A percentile compares a stretch with the other conserved stretches of the same genome.
Conservation (phyloP, 192 early-diverging fungal genomes). For the Chytriomyces sp. region DNA sequence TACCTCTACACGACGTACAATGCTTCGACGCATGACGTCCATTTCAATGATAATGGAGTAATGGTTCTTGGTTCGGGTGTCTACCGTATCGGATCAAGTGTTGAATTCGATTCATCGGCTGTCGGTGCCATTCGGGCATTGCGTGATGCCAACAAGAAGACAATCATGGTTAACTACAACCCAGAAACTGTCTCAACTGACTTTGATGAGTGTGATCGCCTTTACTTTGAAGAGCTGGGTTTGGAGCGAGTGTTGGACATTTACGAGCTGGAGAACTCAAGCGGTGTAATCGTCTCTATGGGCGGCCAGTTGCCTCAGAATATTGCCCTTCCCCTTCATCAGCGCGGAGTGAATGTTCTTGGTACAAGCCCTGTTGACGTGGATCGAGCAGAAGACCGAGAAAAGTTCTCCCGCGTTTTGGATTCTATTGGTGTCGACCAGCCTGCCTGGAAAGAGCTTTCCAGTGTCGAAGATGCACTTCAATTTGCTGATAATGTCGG, state of each 20-base stretch:
- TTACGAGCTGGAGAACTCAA: slow-evolving; percentile 83
- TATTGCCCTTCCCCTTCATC: slow-evolving; percentile 85
- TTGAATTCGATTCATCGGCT: slow-evolving; percentile 97
- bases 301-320: slow-evolving; percentile 98
- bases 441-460: slow-evolving; percentile 94
- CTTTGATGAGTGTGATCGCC: slow-evolving; percentile 95
- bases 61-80: slow-evolving; percentile 98
- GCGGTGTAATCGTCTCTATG: slow-evolving; percentile 87
- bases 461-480: slow-evolving; percentile 81
- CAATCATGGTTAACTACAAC: slow-evolving; percentile 99
- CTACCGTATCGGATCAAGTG: slow-evolving; percentile 94
- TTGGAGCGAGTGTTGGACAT: slow-evolving; percentile 97
- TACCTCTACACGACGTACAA: slow-evolving; percentile 99
- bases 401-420: slow-evolving; percentile 91
- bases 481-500: slow-evolving; percentile 58
- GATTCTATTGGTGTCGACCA: slow-evolving; percentile 95
- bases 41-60: slow-evolving; percentile 85
- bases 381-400: slow-evolving; percentile 92
- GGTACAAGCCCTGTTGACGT: slow-evolving; percentile 91
- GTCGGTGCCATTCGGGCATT: slow-evolving; percentile 72
- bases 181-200: slow-evolving; percentile 98
- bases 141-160: slow-evolving; percentile 77
- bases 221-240: slow-evolving; percentile 97
- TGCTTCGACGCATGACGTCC: slow-evolving; percentile 82
- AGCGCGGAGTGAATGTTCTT: slow-evolving; percentile 79